Conservation (phyloP, 2,329 filamentous ascomycete genomes). For the Pyricularia sp. region DNA sequence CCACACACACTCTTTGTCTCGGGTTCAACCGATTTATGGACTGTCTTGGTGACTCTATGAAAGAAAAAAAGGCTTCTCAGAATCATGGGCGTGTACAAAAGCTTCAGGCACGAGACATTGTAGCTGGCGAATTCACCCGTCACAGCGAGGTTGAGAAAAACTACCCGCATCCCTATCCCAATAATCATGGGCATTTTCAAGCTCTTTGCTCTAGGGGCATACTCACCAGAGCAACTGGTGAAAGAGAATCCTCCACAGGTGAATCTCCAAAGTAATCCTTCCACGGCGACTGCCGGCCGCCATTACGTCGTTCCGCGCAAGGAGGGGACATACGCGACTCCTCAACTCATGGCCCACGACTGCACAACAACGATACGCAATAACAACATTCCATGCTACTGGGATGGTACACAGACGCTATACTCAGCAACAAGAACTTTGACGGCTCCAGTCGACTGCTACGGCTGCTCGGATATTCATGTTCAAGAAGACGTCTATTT, state of each 20-base stretch:
- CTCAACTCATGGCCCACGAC: neutral
- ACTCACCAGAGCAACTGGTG: neutral
- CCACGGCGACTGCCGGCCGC: neutral
- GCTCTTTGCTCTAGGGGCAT: neutral
- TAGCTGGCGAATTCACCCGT: neutral
- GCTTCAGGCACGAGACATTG: neutral
- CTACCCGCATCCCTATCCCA: neutral
- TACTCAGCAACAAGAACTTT: conserved; percentile 6
- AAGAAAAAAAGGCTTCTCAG: neutral
- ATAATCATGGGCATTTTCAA: neutral
- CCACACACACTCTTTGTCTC: neutral
- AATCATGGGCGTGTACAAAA: neutral
- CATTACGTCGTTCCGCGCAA: neutral
- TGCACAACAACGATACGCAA: conserved; percentile 2
- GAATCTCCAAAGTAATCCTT: neutral
- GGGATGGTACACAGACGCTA: conserved; percentile 5
- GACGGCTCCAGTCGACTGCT: conserved; percentile 5
- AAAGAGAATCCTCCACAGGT: neutral
- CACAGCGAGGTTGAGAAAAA: neutral
- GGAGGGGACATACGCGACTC: too few relatives aligned
- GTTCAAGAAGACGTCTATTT: conserved; percentile 1
- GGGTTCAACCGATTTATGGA: neutral
- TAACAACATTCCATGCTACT: conserved; percentile 1
- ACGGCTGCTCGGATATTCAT: conserved; percentile 3
- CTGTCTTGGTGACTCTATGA: neutral